Conservation (phyloP, 108 stramenopile genomes). For the Skeletonema menzelii region DNA sequence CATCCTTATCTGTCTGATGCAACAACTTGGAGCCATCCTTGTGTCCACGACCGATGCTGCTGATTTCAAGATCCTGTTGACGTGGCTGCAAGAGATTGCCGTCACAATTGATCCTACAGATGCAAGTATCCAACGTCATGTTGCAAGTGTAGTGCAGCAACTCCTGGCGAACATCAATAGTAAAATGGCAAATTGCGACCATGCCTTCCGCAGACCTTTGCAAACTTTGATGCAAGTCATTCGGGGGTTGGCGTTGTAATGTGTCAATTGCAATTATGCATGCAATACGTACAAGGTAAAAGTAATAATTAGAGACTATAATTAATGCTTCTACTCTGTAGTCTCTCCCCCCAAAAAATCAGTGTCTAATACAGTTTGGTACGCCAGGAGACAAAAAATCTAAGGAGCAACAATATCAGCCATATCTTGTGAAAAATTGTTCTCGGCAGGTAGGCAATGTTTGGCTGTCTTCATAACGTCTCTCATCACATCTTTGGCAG, state of each 20-base stretch:
- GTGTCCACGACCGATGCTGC: slow-evolving; percentile 29
- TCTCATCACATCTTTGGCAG: slow-evolving; percentile 50
- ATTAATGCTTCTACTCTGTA: too few species aligned
- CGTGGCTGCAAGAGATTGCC: slow-evolving; percentile 90
- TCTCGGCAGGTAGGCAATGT: slow-evolving; percentile 33
- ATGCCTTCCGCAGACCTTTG: slow-evolving; percentile 64
- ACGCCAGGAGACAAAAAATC: not conserved
- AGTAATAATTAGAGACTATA: not conserved
- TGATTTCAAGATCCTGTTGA: slow-evolving; percentile 62
- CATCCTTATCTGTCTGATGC: slow-evolving; percentile 87
- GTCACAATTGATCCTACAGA: slow-evolving; percentile 80
- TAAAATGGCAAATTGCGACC: slow-evolving; percentile 68
- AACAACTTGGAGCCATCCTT: slow-evolving; percentile 79
- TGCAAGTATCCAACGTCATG: slow-evolving; percentile 65
- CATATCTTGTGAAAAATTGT: slow-evolving; percentile 29
- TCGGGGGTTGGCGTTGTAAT: slow-evolving; percentile 59
- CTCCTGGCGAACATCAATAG: slow-evolving; percentile 60
- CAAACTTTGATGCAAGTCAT: slow-evolving; percentile 77
- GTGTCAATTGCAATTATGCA: not conserved
- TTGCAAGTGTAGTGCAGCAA: slow-evolving; percentile 63
- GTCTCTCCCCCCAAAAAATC: too few species aligned
- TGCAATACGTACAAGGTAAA: not conserved
- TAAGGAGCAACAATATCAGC: slow-evolving; percentile 1
- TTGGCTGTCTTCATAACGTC: slow-evolving; percentile 44
- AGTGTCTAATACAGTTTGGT: not conserved